Conservation (phyloP, 2,329 filamentous ascomycete genomes). For the Stemphylium beticola region DNA sequence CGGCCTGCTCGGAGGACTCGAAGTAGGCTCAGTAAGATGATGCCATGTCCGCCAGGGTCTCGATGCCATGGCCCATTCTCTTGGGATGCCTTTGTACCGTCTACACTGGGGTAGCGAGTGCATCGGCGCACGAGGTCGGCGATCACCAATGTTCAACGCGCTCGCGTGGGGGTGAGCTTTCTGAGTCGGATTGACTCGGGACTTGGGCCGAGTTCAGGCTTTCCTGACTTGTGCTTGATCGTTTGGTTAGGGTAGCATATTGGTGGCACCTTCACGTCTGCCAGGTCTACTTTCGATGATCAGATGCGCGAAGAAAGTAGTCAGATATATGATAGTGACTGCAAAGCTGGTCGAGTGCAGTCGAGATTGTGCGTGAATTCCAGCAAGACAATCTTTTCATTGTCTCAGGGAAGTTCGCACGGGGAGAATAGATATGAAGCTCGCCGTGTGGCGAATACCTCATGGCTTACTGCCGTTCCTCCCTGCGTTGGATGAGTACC, state of each 20-base stretch:
- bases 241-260: not conserved
- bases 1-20: not conserved
- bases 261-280: slow-evolving; percentile 3
- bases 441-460: no score
- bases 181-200: slow-evolving; percentile 1
- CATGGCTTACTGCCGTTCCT: not conserved
- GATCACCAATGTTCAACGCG: not conserved
- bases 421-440: no score
- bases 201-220: not conserved
- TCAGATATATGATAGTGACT: not conserved
- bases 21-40: slow-evolving; percentile 1
- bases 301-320: not conserved
- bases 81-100: slow-evolving; percentile 13
- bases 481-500: not conserved
- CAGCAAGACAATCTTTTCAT: no score
- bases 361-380: no score
- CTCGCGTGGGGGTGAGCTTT: slow-evolving; percentile 8
- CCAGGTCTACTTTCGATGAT: not conserved
- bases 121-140: not conserved
- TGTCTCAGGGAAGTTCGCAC: no score
- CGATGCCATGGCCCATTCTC: slow-evolving; percentile 21
- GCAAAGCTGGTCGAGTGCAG: not conserved
- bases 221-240: not conserved
- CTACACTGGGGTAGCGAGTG: slow-evolving; percentile 10
- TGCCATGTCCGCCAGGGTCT: slow-evolving; percentile 15